Evolutionary conservation across 1,139 yeast genomes (phyloP).

Genomic region (Lodderomyces oxycetoniae): DNA sequence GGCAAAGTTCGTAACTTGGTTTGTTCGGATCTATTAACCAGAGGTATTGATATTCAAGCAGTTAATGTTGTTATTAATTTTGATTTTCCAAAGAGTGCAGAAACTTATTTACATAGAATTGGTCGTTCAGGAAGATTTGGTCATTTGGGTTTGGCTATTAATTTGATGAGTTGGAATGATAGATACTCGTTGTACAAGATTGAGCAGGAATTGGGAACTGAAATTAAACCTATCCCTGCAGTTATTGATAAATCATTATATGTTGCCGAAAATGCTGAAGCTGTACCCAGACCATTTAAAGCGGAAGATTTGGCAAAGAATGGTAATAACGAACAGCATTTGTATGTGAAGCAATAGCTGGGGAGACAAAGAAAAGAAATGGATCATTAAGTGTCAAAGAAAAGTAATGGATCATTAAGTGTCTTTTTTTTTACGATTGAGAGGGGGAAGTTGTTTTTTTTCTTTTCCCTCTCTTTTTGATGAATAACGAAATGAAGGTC

Average conservation of each 20-base stretch:
- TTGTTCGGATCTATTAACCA: constrained; percentile 91
- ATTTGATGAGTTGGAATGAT: constrained; percentile 95
- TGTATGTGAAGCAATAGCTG: not conserved
- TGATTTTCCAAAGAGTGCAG: constrained; percentile 98
- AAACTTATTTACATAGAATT: constrained; percentile 94
- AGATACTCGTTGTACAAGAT: constrained; percentile 89
- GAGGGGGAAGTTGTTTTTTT: too few species aligned
- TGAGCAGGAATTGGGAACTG: constrained; percentile 97
- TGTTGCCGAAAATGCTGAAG: constrained; percentile 74
- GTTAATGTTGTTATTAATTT: constrained; percentile 97
- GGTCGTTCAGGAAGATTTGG: constrained; percentile 99
- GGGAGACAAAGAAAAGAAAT: not conserved
- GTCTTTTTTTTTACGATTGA: too few species aligned
- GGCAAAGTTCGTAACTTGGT: constrained; percentile 97
- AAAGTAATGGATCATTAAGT: too few species aligned
- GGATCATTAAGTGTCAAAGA: too few species aligned
- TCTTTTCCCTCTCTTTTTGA: too few species aligned
- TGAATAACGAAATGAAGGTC: too few species aligned
- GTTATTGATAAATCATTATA: constrained; percentile 82
- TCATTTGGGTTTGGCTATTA: constrained; percentile 95
- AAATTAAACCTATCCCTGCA: constrained; percentile 93
- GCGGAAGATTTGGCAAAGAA: constrained; percentile 55
- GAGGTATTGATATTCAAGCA: constrained; percentile 99
- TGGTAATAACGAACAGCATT: not conserved
- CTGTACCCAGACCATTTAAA: constrained; percentile 86